Evolutionary conservation across 139 green algal genomes (phyloP), one percentile per base, ranked within the genome.

Genomic region (Desmodesmus armatus): DNA sequence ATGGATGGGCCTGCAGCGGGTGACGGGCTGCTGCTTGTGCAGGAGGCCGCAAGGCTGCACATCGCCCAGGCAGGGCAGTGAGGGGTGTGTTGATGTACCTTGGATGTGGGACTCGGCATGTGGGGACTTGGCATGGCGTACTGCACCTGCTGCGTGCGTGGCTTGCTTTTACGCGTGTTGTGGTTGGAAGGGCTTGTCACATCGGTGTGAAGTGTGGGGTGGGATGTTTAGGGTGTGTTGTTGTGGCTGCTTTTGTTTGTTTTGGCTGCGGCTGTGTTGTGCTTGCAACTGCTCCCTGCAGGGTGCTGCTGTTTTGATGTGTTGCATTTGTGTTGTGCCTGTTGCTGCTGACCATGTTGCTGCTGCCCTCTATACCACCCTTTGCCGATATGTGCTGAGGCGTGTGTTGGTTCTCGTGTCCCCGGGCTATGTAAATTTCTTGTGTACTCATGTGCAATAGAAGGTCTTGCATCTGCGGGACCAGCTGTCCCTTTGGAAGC

Each of bases 31-130:
- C 31, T 31, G 49, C 47, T 70, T 33, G 51, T 33, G 31, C 49
- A 49, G 51, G 74, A 81, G 49, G 74, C 49, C 21, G 74, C 47
- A 5, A 35, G 49, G 74, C 74, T 81, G 47, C 74, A 81, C 0
- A 21, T 29, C 60, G 35, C 60, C 3, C n/a, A 29, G 3, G n/a
- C n/a, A 7, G 37, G 60, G n/a, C 6, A 9, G 25, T 69, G 60
- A 69, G 60, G 60, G 27, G 53, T 19, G 21, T 7, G 53, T 23
- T n/a, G 11, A 4, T 25, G 15, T 63, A 23, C 21, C 53, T 31
- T 4, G 11, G 53, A 5, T 63, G 53, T 63, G 53, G 25, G 3
- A 63, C n/a, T n/a, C 11, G 53, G 11, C 53, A 63, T 63, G 53
- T 63, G 13, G 15, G 27, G 53, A n/a, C 53, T n/a, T 23, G 53